Evolutionary conservation across 345 rosid species (phyloP).

Genomic region (Excoecaria agallocha): DNA sequence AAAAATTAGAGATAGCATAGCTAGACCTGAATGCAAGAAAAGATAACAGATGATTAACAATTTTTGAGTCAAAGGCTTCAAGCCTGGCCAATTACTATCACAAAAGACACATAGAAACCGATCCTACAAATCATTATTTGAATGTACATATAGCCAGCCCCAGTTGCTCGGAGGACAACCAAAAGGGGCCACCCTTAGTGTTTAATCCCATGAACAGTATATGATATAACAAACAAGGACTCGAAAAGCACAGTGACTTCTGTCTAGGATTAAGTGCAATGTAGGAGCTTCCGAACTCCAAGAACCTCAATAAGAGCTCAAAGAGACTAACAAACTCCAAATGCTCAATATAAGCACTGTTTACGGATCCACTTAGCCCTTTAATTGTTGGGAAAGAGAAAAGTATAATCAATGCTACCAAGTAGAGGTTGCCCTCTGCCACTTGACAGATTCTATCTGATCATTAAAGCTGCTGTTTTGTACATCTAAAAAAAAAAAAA

Average conservation of each 20-base stretch:
- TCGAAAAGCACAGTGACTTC: too few relatives aligned
- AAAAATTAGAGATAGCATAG: neutral
- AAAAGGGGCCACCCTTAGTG: too few relatives aligned
- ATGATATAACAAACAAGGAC: neutral
- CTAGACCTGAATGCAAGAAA: neutral
- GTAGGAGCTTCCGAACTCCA: slow-evolving; percentile 53
- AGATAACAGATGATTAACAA: neutral
- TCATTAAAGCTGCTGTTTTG: neutral
- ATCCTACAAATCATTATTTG: too few relatives aligned
- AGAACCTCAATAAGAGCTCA: slow-evolving; percentile 34
- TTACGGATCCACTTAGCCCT: slow-evolving; percentile 22
- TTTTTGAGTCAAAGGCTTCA: neutral
- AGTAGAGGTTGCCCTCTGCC: too few relatives aligned
- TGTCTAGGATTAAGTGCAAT: neutral
- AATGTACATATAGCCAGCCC: too few relatives aligned
- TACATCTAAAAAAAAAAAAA: too few relatives aligned
- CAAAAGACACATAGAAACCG: neutral
- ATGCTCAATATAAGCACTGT: slow-evolving; percentile 31
- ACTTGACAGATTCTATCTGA: neutral
- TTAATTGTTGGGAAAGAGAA: slow-evolving; percentile 15
- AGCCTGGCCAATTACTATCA: neutral
- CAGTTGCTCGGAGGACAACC: neutral
- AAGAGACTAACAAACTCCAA: slow-evolving; percentile 47
- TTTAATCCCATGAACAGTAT: too few relatives aligned
- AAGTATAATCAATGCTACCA: slow-evolving; percentile 19